Evolutionary conservation across 2,329 filamentous ascomycete genomes (phyloP).

Genomic region (Celoporthe dispersa): DNA sequence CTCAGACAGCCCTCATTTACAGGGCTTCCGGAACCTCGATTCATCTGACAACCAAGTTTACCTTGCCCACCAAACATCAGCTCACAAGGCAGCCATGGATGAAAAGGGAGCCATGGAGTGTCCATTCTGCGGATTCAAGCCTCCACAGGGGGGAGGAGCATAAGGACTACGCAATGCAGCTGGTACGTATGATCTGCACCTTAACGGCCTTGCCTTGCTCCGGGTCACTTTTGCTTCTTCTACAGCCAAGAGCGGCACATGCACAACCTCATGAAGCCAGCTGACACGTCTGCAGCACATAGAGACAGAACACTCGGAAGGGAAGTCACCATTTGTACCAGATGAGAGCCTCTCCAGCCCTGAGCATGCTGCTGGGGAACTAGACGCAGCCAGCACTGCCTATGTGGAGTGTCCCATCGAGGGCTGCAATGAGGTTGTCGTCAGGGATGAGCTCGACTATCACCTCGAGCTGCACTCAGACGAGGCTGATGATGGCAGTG

Average conservation of each 20-base stretch:
- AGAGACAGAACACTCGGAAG: conserved; percentile 37
- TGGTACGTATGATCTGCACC: conserved; percentile 36
- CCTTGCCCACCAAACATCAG: background rate
- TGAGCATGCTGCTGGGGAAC: conserved; percentile 27
- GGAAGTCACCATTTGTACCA: conserved; percentile 32
- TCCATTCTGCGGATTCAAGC: conserved; percentile 44
- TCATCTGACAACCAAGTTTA: background rate
- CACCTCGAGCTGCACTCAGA: conserved; percentile 64
- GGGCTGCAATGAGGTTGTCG: conserved; percentile 63
- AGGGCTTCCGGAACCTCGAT: background rate
- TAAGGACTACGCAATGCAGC: conserved; percentile 42
- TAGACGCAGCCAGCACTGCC: conserved; percentile 37
- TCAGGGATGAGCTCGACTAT: conserved; percentile 55
- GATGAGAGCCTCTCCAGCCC: conserved; percentile 28
- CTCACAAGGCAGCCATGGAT: conserved; percentile 4
- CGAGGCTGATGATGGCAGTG: conserved; percentile 49
- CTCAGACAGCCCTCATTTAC: background rate
- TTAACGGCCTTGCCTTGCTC: background rate
- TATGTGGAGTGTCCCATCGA: conserved; percentile 60
- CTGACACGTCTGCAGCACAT: conserved; percentile 36
- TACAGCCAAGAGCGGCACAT: conserved; percentile 6
- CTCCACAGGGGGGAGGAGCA: conserved; percentile 28
- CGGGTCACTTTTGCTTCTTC: background rate
- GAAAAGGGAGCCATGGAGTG: conserved; percentile 33
- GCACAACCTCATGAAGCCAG: conserved; percentile 8